Conservation (phyloP, 306 rosid species). For the Rosa rugosa region DNA sequence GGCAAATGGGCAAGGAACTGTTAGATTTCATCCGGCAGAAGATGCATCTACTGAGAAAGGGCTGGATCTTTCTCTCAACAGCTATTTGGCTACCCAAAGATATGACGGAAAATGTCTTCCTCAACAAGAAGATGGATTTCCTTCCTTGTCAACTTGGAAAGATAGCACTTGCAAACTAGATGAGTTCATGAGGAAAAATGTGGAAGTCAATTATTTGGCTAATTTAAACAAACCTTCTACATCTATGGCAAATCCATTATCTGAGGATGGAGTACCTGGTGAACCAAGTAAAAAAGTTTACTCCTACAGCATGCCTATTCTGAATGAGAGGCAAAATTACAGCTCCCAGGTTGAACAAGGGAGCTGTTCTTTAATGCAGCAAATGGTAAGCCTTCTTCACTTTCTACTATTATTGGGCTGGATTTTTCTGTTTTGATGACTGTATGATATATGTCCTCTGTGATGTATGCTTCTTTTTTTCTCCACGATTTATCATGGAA, state of each 20-base stretch:
- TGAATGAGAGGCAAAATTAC: constrained; percentile 34
- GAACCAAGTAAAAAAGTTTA: constrained; percentile 41
- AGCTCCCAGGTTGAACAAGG: constrained; percentile 38
- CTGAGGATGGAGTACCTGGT: constrained; percentile 41
- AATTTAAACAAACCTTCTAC: constrained; percentile 45
- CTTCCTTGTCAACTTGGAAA: constrained; percentile 49
- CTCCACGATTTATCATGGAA: neutral
- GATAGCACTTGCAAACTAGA: constrained; percentile 51
- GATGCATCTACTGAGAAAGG: constrained; percentile 47
- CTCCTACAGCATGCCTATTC: constrained; percentile 31
- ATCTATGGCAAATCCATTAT: constrained; percentile 32
- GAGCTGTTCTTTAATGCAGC: constrained; percentile 34
- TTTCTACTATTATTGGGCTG: constrained; percentile 4
- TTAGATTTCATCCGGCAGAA: constrained; percentile 43
- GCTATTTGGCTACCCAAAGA: constrained; percentile 42
- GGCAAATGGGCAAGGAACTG: constrained; percentile 35
- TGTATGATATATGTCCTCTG: neutral
- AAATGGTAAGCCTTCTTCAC: constrained; percentile 38
- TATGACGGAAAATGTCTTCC: constrained; percentile 48
- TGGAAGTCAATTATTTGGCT: constrained; percentile 43
- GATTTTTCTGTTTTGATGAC: constrained; percentile 5
- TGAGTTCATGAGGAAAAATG: constrained; percentile 44
- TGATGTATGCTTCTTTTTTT: constrained; percentile 1
- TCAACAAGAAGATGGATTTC: constrained; percentile 45
- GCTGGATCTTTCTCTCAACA: constrained; percentile 64